Conservation (phyloP, 2,329 filamentous ascomycete species). For the Monosporascus ibericus region DNA sequence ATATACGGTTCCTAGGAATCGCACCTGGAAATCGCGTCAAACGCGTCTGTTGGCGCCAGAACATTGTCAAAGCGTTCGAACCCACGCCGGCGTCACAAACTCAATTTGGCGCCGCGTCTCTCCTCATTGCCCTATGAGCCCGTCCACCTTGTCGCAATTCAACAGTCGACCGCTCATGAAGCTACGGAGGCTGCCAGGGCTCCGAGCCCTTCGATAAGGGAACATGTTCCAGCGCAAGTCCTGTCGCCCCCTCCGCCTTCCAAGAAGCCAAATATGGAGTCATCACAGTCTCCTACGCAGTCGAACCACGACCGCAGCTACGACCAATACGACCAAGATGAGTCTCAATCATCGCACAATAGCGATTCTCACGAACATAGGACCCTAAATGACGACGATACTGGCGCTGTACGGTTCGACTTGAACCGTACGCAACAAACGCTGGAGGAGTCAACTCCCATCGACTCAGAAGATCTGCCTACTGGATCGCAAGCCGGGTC, state of each 20-base stretch:
- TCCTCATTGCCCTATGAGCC: conserved; percentile 2
- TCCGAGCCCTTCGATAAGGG: conserved; percentile 7
- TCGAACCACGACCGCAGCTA: conserved; percentile 52
- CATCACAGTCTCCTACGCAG: conserved; percentile 50
- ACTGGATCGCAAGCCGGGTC: conserved; percentile 23
- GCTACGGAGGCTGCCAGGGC: conserved; percentile 2
- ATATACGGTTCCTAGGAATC: conserved; percentile 10
- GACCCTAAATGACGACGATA: conserved; percentile 41
- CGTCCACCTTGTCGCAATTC: conserved; percentile 1
- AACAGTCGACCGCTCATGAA: conserved; percentile 7
- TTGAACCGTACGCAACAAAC: conserved; percentile 33
- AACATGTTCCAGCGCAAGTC: conserved; percentile 10
- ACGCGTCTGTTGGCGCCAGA: conserved; percentile 9
- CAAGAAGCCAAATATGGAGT: conserved; percentile 30
- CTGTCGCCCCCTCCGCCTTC: conserved; percentile 3
- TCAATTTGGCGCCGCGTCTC: background rate
- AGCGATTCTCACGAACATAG: conserved; percentile 20
- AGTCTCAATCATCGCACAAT: conserved; percentile 19
- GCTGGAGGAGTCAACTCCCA: conserved; percentile 12
- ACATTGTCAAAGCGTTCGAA: conserved; percentile 2
- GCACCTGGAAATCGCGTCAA: conserved; percentile 14
- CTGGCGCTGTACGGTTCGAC: conserved; percentile 36
- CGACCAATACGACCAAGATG: conserved; percentile 31
- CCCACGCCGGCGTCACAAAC: background rate
- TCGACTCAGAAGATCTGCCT: conserved; percentile 19